Percentiles rank a stretch among this genome's conserved stretches.
These are phyloP conservation scores for Dactylella cylindrospora DNA, from an alignment of 2,329 filamentous ascomycete genomes.

Conservation along the genomic window DNA sequence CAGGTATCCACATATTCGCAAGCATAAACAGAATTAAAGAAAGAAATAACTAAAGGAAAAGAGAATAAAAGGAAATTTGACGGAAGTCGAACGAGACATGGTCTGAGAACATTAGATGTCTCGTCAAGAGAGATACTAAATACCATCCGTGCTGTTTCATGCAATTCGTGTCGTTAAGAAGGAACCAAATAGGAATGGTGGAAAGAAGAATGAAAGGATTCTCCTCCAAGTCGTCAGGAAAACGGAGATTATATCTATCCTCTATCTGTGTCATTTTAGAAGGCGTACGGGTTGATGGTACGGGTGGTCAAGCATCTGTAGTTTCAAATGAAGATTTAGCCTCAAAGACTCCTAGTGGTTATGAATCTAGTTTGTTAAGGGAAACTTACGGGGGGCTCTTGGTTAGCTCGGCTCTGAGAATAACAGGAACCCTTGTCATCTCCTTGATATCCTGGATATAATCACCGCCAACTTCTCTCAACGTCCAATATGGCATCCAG, in stretches of 20 bases:
- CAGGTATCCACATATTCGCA: too few species aligned
- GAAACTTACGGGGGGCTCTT: conserved; percentile 97
- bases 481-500: conserved; percentile 83
- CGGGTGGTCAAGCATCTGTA: conserved; percentile 77
- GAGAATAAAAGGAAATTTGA: conserved; percentile 46
- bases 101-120: conserved; percentile 40
- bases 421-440: conserved; percentile 96
- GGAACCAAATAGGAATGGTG: conserved; percentile 44
- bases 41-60: conserved; percentile 14
- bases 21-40: too few species aligned
- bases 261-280: conserved; percentile 52
- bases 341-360: conserved; percentile 17
- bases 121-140: conserved; percentile 47
- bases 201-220: conserved; percentile 46
- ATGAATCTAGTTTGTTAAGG: background rate
- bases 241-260: conserved; percentile 39
- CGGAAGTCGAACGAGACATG: conserved; percentile 45
- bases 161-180: conserved; percentile 51
- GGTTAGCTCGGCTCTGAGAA: conserved; percentile 93
- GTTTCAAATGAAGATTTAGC: conserved; percentile 51
- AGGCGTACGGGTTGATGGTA: conserved; percentile 75
- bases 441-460: conserved; percentile 98
- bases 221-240: conserved; percentile 8
- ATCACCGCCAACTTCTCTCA: conserved; percentile 88
- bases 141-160: conserved; percentile 48